Evolutionary conservation across 139 green algal species (phyloP), one percentile per base, ranked within the genome.

Genomic region (Pedinophyceae sp.): DNA sequence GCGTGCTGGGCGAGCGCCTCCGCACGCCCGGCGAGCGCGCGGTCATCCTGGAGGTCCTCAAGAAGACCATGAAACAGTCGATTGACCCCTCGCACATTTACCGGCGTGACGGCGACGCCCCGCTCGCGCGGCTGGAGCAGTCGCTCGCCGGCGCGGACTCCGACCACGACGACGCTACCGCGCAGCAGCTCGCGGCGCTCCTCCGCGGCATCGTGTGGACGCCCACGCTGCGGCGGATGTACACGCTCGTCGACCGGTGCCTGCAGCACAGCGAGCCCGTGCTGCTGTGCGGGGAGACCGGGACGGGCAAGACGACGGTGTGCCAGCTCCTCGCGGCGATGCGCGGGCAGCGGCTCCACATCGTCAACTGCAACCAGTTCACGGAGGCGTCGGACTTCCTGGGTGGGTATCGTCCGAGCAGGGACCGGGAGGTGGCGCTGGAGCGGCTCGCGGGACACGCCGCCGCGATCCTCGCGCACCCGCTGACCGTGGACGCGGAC

Each of bases 161-260:
- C n/a, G n/a, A n/a, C n/a, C n/a, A n/a, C n/a, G n/a, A n/a, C n/a
- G n/a, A n/a, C n/a, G n/a, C n/a, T n/a, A n/a, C n/a, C n/a, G n/a
- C n/a, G n/a, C n/a, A n/a, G n/a, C n/a, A n/a, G n/a, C n/a, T n/a
- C n/a, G n/a, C n/a, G n/a, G n/a, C n/a, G n/a, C n/a, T n/a, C n/a
- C n/a, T n/a, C n/a, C n/a, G n/a, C n/a, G n/a, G n/a, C n/a, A n/a
- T 97, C 27, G 86, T 95, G 23, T 98, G 91, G 88, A 98, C 88
- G 0, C 65, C 69, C 10, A 85, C 72, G 69, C 88, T 96, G 82
- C 67, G 66, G 22, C 80, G 91, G 15, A 83, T 97, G 72, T 94
- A 88, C 66, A 77, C 73, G 0, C 68, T 95, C 19, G 54, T 73
- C 19, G 53, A 65, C n/a, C 27, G 54, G 53, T 87, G 86, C 64